Conservation (phyloP, 768 basidiomycete species). For the Suillus americanus region DNA sequence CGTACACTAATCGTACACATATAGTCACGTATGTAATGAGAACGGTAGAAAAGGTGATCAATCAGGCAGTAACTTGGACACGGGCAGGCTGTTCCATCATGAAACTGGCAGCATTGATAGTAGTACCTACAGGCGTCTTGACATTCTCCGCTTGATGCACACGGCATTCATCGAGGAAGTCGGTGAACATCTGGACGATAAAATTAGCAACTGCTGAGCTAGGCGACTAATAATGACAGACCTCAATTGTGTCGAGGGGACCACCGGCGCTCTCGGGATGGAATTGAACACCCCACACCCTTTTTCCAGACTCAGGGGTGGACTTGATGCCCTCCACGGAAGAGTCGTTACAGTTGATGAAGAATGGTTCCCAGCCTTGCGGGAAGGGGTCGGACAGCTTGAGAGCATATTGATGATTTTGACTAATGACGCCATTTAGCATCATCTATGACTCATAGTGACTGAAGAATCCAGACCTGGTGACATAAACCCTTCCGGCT, state of each 20-base stretch:
- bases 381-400: conserved; percentile 95
- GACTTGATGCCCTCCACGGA: conserved; percentile 99
- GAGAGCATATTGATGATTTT: conserved; percentile 99
- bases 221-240: conserved; percentile 31
- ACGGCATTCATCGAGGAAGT: conserved; percentile 83
- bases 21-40: background rate
- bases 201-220: background rate
- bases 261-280: conserved; percentile 98
- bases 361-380: conserved; percentile 96
- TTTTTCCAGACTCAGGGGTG: conserved; percentile 83
- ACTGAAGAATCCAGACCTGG: conserved; percentile 51
- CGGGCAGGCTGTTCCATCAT: conserved; percentile 20
- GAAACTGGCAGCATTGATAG: conserved; percentile 20
- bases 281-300: conserved; percentile 98
- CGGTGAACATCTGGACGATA: conserved; percentile 80
- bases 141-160: conserved; percentile 45
- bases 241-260: conserved; percentile 98
- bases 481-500: conserved; percentile 96
- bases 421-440: conserved; percentile 41
- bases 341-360: conserved; percentile 99
- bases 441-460: background rate
- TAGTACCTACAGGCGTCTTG: conserved; percentile 14
- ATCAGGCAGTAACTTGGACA: conserved; percentile 32
- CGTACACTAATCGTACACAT: conserved; percentile 23
- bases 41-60: background rate